phyloP scores from a whole-genome alignment of 805 yeast species.

The Saccharomycodes ludwigii region DNA sequence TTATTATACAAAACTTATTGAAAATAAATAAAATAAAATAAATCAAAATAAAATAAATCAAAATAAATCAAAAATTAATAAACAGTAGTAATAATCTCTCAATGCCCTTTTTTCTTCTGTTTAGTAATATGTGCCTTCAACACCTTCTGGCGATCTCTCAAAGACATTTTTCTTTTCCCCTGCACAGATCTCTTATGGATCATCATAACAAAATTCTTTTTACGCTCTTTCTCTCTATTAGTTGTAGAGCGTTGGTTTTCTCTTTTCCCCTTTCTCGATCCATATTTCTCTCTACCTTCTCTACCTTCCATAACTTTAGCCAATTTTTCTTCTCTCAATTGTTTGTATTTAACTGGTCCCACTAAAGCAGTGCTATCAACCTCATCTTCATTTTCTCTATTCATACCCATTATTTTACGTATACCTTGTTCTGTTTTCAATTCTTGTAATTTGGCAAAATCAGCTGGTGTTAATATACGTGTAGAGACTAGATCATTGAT shows the following conservation, averaged over 20 bases:
- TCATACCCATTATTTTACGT: slow-evolving; percentile 58
- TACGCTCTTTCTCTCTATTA: slow-evolving; percentile 88
- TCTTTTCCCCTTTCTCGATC: slow-evolving; percentile 74
- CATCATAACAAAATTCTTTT: slow-evolving; percentile 99
- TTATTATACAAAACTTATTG: not conserved
- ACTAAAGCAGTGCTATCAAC: slow-evolving; percentile 70
- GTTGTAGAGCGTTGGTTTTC: slow-evolving; percentile 79
- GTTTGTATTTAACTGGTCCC: slow-evolving; percentile 71
- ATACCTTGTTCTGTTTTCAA: slow-evolving; percentile 76
- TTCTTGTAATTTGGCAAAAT: slow-evolving; percentile 90
- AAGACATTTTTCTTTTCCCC: slow-evolving; percentile 82
- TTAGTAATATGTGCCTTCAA: slow-evolving; percentile 76
- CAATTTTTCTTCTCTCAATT: slow-evolving; percentile 79
- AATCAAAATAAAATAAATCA: too few species aligned
- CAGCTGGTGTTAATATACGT: slow-evolving; percentile 90
- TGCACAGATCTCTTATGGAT: slow-evolving; percentile 89
- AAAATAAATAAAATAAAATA: not conserved
- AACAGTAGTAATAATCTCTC: slow-evolving; percentile 5
- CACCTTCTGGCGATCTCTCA: slow-evolving; percentile 82
- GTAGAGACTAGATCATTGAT: slow-evolving; percentile 52
- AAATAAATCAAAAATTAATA: too few species aligned
- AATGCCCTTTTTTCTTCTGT: slow-evolving; percentile 80
- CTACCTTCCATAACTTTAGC: slow-evolving; percentile 83
- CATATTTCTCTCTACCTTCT: slow-evolving; percentile 84
- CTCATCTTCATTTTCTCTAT: slow-evolving; percentile 57